Evolutionary conservation across 2,329 filamentous ascomycete genomes (phyloP), one percentile per base, ranked within the genome.

Genomic region (Orbilia blumenaviensis): DNA sequence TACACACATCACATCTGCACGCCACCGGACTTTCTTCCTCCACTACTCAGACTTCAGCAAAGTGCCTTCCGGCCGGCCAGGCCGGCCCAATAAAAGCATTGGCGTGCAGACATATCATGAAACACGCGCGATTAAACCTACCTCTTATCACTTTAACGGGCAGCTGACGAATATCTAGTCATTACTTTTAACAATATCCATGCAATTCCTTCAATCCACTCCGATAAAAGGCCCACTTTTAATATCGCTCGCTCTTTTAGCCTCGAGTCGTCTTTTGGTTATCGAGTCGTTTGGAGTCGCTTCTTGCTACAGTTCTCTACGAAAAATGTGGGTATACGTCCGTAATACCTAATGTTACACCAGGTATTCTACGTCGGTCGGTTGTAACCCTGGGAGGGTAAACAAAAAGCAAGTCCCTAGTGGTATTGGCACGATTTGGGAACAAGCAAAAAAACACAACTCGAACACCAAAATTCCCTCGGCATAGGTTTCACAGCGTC

Each of bases 301-400:
- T 25, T n/a, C n/a, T 46, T 60, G 14, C 54, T 42, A 60, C 54
- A 29, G 36, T 60, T 14, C 48, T 32, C n/a, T 32, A 54, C 48
- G n/a, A 25, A 44, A 42, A n/a, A 61, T 42, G 56, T 44, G 38
- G 34, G 36, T 42, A 61, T 44, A 44, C 36, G 36, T 61, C 56
- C 38, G 42, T 68, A 50, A 36, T 29, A 61, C 64, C 56, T 63
- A 34, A 56, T 52, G 66, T 71, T 71, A 71, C 66, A 62, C 66
- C 66, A 71, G 64, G 27, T 38, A 44, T 34, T 21, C 52, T 54
- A 21, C 38, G 50, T 60, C 50, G 38, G 36, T 60, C 52, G 38
- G 36, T 38, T 67, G 64, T 50, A 67, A 67, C 64, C 63, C 64
- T 67, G 50, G 38, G 21, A 61, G 23, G 7, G 36, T 25, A 38